Percentiles rank a stretch among this genome's conserved stretches.
Evolutionary conservation across 768 basidiomycete genomes (phyloP).

Genomic region (Leccinum truebloodii): DNA sequence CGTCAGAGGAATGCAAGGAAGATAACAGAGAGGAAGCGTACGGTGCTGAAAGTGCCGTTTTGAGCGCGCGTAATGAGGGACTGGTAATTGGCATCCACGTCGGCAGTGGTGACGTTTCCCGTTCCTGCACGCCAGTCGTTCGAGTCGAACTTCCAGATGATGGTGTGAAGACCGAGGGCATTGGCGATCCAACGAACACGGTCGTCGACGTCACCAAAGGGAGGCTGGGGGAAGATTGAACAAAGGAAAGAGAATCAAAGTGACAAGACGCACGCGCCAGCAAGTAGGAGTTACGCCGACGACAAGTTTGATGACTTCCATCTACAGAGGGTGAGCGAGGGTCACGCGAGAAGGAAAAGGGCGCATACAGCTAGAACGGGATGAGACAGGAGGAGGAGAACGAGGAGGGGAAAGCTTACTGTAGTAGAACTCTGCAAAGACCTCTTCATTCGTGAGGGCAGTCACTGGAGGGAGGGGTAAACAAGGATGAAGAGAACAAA

Average conservation of each 20-base stretch:
- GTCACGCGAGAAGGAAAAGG: too few relatives aligned
- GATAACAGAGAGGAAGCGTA: conserved; percentile 18
- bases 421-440: conserved; percentile 80
- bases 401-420: conserved; percentile 38
- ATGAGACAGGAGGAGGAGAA: conserved; percentile 2
- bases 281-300: conserved; percentile 58
- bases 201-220: conserved; percentile 71
- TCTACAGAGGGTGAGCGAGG: conserved; percentile 26
- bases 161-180: conserved; percentile 65
- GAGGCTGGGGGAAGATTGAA: conserved; percentile 43
- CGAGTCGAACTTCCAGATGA: conserved; percentile 75
- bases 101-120: conserved; percentile 42
- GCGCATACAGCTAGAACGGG: conserved; percentile 26
- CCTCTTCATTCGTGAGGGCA: conserved; percentile 57
- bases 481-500: neutral
- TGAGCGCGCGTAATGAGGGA: conserved; percentile 48
- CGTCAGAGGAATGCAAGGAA: neutral
- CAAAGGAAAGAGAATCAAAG: neutral
- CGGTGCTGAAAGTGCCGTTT: conserved; percentile 42
- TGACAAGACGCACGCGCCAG: conserved; percentile 48
- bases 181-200: conserved; percentile 72
- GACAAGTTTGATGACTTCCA: conserved; percentile 55
- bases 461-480: conserved; percentile 45
- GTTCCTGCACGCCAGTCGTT: conserved; percentile 70
- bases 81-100: conserved; percentile 56